phyloP scores from a whole-genome alignment of 164 flowering plant genomes.

The Malania oleifera region DNA sequence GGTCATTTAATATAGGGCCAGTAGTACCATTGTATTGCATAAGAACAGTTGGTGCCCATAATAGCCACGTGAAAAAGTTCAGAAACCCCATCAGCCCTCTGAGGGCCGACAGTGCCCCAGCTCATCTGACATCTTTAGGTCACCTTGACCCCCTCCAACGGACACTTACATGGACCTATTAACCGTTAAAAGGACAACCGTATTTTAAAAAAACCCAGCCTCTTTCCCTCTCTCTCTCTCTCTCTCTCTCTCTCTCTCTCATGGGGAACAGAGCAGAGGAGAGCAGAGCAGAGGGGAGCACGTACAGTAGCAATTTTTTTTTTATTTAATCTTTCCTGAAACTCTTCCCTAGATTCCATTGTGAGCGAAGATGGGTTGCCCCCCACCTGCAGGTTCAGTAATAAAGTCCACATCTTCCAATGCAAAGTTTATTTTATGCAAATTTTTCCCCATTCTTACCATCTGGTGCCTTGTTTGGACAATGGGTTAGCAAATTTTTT shows the following conservation, averaged over 20 bases:
- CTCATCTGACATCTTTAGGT: slow-evolving; percentile 1
- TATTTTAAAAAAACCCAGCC: slow-evolving; percentile 2
- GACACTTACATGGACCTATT: neutral
- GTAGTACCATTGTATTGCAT: neutral
- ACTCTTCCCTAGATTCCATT: slow-evolving; percentile 28
- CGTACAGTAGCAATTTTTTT: too few species aligned
- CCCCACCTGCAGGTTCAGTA: slow-evolving; percentile 4
- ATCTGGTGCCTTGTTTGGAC: too few species aligned
- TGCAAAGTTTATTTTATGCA: slow-evolving; percentile 14
- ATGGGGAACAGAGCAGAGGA: too few species aligned
- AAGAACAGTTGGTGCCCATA: slow-evolving; percentile 1
- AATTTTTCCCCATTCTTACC: too few species aligned
- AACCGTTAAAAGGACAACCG: slow-evolving; percentile 24
- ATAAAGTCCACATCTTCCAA: slow-evolving; percentile 10
- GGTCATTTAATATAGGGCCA: neutral
- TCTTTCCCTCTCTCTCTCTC: neutral
- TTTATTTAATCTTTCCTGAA: neutral
- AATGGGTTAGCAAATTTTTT: slow-evolving; percentile 13
- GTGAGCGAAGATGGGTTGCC: slow-evolving; percentile 7
- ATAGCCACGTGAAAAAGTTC: slow-evolving; percentile 19
- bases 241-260: neutral
- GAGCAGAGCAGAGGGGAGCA: too few species aligned
- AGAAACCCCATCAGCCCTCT: slow-evolving; percentile 9
- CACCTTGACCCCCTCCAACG: slow-evolving; percentile 7
- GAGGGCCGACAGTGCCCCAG: slow-evolving; percentile 2